Percentiles rank a stretch among this genome's conserved stretches.
These are phyloP conservation scores for Jamesozyma rosinii DNA, from an alignment of 805 yeast species.

Conservation along the genomic window DNA sequence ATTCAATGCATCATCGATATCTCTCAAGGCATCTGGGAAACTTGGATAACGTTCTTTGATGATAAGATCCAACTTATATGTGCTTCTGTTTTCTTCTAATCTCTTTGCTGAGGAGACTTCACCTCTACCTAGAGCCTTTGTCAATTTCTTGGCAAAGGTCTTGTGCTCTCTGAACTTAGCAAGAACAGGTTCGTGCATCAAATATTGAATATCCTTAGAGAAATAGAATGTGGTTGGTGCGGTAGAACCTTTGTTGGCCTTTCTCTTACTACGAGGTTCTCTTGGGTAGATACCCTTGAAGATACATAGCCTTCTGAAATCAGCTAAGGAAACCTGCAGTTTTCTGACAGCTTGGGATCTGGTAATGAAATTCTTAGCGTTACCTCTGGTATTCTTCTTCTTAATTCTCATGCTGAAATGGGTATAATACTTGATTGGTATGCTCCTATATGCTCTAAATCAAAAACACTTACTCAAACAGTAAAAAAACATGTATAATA, in stretches of 20 bases:
- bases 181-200: slow-evolving; percentile 89
- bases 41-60: slow-evolving; percentile 94
- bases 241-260: slow-evolving; percentile 96
- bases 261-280: slow-evolving; percentile 90
- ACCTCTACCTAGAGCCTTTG: slow-evolving; percentile 83
- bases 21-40: slow-evolving; percentile 84
- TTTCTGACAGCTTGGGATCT: slow-evolving; percentile 90
- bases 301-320: slow-evolving; percentile 92
- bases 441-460: not conserved
- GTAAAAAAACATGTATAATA: not conserved
- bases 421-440: not conserved
- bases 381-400: slow-evolving; percentile 79
- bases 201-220: slow-evolving; percentile 85
- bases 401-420: slow-evolving; percentile 46
- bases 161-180: slow-evolving; percentile 91
- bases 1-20: slow-evolving; percentile 88
- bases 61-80: slow-evolving; percentile 78
- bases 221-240: slow-evolving; percentile 93
- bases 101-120: slow-evolving; percentile 83
- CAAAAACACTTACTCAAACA: not conserved
- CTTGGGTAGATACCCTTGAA: slow-evolving; percentile 97
- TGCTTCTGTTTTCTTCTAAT: slow-evolving; percentile 59
- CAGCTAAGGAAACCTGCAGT: slow-evolving; percentile 88
- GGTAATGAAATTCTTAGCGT: slow-evolving; percentile 85
- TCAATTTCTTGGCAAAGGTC: slow-evolving; percentile 83